phyloP scores from a whole-genome alignment of 75 land plant species.

The Azolla pinnata region DNA sequence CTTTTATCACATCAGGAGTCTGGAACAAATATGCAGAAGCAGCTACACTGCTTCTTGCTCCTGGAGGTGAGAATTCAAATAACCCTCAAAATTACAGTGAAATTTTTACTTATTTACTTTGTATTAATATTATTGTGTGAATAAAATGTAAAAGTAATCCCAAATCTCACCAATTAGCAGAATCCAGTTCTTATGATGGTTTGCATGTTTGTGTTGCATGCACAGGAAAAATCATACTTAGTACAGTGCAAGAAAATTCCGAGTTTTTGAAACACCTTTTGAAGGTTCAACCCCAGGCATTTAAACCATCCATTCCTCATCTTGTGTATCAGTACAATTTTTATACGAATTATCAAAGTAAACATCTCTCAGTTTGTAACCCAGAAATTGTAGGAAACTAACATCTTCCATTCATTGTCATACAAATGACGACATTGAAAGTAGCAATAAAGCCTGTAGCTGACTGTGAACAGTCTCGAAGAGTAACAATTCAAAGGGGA shows the following conservation, averaged over 20 bases:
- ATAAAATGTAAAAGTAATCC: neutral
- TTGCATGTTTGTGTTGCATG: neutral
- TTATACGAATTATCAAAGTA: constrained; percentile 25
- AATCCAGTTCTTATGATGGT: neutral
- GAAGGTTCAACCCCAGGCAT: constrained; percentile 29
- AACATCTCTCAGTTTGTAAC: constrained; percentile 12
- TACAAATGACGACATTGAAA: too few relatives aligned
- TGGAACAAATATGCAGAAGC: constrained; percentile 40
- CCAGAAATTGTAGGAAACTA: too few relatives aligned
- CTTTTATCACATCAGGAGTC: constrained; percentile 31
- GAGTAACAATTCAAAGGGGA: too few relatives aligned
- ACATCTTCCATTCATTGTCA: too few relatives aligned
- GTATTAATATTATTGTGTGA: neutral
- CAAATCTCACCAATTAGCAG: neutral
- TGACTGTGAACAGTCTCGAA: too few relatives aligned
- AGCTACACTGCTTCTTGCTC: constrained; percentile 18
- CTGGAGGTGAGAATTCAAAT: constrained; percentile 9
- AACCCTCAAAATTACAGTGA: too few relatives aligned
- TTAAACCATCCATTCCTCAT: constrained; percentile 28
- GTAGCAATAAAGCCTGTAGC: too few relatives aligned
- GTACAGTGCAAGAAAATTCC: constrained; percentile 29
- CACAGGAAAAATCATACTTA: constrained; percentile 31
- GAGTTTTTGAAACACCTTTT: constrained; percentile 20
- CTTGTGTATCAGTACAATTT: constrained; percentile 31
- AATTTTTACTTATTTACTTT: neutral